Conservation (phyloP, 208 protist genomes). For the Leishmania martiniquensis region DNA sequence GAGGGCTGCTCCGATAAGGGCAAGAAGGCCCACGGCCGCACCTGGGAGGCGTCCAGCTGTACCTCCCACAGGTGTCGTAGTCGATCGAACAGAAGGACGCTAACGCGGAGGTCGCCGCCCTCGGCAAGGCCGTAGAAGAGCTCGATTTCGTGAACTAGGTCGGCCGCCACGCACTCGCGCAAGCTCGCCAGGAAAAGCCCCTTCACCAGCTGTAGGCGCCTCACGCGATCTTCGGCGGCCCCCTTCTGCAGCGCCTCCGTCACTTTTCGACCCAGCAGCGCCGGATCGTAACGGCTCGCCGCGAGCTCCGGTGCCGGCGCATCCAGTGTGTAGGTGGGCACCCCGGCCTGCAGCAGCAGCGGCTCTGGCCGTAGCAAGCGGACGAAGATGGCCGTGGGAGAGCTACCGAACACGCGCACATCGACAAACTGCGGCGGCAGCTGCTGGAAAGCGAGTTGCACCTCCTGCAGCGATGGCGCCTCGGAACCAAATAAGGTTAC, state of each 20-base stretch:
- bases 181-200: conserved; percentile 47
- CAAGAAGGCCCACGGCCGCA: conserved; percentile 74
- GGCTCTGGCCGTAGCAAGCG: conserved; percentile 35
- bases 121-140: conserved; percentile 29
- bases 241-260: conserved; percentile 13
- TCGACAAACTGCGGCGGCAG: conserved; percentile 24
- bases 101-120: conserved; percentile 22
- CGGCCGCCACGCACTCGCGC: conserved; percentile 36
- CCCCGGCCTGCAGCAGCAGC: conserved; percentile 23
- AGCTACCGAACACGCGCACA: conserved; percentile 28
- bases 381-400: conserved; percentile 28
- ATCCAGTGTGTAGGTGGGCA: conserved; percentile 6
- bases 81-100: conserved; percentile 80
- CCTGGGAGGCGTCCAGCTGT: conserved; percentile 36
- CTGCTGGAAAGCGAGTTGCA: conserved; percentile 19
- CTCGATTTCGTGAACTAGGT: conserved; percentile 43
- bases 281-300: conserved; percentile 18
- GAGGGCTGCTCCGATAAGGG: conserved; percentile 59
- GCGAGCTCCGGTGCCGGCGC: conserved; percentile 20
- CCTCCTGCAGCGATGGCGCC: conserved; percentile 12
- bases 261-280: conserved; percentile 9
- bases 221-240: conserved; percentile 3
- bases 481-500: conserved; percentile 1
- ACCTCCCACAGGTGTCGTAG: conserved; percentile 88
- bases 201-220: conserved; percentile 8